These are phyloP conservation scores for Suillus fuscotomentosus DNA, from an alignment of 768 basidiomycete genomes.

Conservation along the genomic window DNA sequence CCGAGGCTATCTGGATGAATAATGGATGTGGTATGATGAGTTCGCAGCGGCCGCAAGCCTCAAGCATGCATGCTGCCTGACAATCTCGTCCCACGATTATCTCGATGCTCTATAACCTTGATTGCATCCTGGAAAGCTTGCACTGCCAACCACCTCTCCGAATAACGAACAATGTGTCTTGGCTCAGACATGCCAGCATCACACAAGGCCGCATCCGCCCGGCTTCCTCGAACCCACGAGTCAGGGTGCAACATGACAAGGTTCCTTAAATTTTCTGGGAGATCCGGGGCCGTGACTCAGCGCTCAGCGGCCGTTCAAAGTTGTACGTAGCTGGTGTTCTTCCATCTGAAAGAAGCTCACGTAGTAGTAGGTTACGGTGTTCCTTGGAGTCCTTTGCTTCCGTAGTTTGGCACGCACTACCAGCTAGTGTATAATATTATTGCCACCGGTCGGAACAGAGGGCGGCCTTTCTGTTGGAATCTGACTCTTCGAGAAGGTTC, in stretches of 20 bases:
- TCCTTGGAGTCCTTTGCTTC: no score
- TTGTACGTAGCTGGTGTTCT: neutral
- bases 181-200: conserved; percentile 90
- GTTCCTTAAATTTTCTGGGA: conserved; percentile 64
- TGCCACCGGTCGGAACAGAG: no score
- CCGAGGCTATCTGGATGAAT: conserved; percentile 49
- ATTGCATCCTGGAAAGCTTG: neutral
- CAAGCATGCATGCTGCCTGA: conserved; percentile 85
- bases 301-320: neutral
- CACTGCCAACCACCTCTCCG: conserved; percentile 63
- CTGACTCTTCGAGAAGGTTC: no score
- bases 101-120: conserved; percentile 28
- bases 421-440: no score
- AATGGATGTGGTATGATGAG: conserved; percentile 74
- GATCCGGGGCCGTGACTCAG: conserved; percentile 25
- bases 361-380: no score
- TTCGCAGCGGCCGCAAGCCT: conserved; percentile 61
- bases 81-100: conserved; percentile 54
- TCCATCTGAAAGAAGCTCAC: no score
- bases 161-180: conserved; percentile 72
- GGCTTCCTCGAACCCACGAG: conserved; percentile 55
- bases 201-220: conserved; percentile 40
- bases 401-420: no score
- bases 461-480: no score
- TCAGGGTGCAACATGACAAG: conserved; percentile 63